Base-by-base conservation (phyloP, 345 rosid species). In the Dovyalis caffra region DNA sequence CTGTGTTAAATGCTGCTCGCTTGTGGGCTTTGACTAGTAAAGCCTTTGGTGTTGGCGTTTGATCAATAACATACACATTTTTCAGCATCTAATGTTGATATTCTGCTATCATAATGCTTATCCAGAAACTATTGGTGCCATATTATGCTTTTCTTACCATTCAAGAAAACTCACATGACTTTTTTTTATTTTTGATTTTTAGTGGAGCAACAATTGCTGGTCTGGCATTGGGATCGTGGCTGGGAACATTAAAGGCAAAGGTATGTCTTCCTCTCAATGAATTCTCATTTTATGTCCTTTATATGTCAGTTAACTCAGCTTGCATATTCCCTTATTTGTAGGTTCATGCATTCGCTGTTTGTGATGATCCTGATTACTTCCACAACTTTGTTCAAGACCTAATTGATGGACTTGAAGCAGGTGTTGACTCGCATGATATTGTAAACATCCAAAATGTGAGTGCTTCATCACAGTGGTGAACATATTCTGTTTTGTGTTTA, bases 161-260 rank as follows among this genome's bases (percentile, higher is more conserved):
- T 62, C 11, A 31, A 32, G 38, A 35, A 8, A 32, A 31, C 18
- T 21, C 14, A 29, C n/a, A n/a, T n/a, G n/a, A n/a, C n/a, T n/a
- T 40, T 78, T 68, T 33, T 33, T 56, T 75, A 16, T 68, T 49
- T n/a, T 71, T 83, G 58, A 75, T 71, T 74, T 81, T 12, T 74
- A 92, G 99, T 78, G 97, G 99, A 74, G 97, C 92, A 66, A 90
- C 99, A 37, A 78, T 90, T 85, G 97, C 97, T 69, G 99, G 99
- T 68, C 86, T 95, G 37, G 84, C 97, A 57, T 72, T 95, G 76
- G 99, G 97, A 61, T 91, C 97, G 7, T 83, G 80, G 85, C 80
- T 92, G 75, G 90, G 97, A 82, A 64, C 85, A 12, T 80, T 91
- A 81, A 91, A 95, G 88, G 91, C 94, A 72, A 92, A 91, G 85